Evolutionary conservation across 768 basidiomycete genomes (phyloP).

Genomic region (Kwoniella botswanensis): DNA sequence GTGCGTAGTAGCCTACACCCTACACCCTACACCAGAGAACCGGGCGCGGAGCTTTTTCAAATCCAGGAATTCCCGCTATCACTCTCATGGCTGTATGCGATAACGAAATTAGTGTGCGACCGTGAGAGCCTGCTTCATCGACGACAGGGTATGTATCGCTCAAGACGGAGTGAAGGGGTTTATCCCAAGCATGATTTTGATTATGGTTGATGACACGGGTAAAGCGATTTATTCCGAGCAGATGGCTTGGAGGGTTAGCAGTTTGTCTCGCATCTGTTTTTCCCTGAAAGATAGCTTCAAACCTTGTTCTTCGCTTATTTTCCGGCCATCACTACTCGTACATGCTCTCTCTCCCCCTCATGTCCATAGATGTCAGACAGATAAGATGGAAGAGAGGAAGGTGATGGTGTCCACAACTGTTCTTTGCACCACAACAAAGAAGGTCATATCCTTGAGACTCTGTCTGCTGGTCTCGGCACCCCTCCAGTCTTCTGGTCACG

Average conservation of each 20-base stretch:
- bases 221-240: slow-evolving; percentile 20
- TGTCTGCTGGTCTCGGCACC: too few species aligned
- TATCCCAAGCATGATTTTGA: not conserved
- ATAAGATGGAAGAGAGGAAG: too few species aligned
- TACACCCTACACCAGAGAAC: not conserved
- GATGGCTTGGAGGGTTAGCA: slow-evolving; percentile 18
- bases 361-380: too few species aligned
- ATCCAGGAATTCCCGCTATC: not conserved
- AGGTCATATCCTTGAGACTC: too few species aligned
- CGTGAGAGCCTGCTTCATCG: not conserved
- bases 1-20: not conserved
- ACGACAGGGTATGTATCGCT: not conserved
- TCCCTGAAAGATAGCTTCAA: slow-evolving; percentile 21
- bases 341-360: too few species aligned
- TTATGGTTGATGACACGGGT: not conserved
- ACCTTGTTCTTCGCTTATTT: slow-evolving; percentile 10
- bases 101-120: not conserved
- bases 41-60: not conserved
- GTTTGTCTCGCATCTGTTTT: slow-evolving; percentile 1
- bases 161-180: not conserved
- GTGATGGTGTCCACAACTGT: too few species aligned
- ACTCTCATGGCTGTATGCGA: not conserved
- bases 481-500: too few species aligned
- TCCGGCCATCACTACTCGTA: not conserved
- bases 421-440: too few species aligned